These are phyloP conservation scores for Podila clonocystis DNA, from an alignment of 192 early-diverging fungal species.

Conservation along the genomic window DNA sequence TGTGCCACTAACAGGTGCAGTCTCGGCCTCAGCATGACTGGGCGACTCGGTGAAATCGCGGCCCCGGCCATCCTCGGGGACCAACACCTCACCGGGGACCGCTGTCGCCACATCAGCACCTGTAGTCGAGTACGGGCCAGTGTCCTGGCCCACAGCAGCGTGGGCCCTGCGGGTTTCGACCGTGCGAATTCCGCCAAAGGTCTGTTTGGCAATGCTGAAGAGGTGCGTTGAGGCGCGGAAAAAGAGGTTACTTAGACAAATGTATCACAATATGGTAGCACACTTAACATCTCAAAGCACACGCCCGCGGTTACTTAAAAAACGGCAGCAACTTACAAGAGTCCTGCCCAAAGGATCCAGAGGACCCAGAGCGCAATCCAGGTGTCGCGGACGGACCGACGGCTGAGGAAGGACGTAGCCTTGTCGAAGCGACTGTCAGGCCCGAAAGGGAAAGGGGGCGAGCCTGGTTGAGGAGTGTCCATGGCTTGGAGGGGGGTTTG, in stretches of 20 bases:
- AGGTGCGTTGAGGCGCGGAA: background rate
- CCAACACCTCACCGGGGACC: background rate
- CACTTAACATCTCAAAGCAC: no score
- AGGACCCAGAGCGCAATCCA: slow-evolving; percentile 43
- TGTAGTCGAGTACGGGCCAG: background rate
- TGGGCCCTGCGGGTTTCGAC: background rate
- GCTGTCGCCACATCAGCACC: background rate
- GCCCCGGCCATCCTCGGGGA: background rate
- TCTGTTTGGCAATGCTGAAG: slow-evolving; percentile 4
- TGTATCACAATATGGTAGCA: background rate
- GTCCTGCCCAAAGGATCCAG: slow-evolving; percentile 33
- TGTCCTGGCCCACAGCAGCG: background rate
- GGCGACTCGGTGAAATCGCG: background rate
- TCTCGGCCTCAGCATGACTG: background rate
- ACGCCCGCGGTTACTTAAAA: background rate
- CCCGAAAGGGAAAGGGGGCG: no score
- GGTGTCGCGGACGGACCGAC: slow-evolving; percentile 32
- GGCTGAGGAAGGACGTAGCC: slow-evolving; percentile 2
- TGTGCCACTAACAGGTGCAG: background rate
- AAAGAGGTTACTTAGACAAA: background rate
- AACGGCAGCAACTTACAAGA: slow-evolving; percentile 24
- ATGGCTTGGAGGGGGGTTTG: no score
- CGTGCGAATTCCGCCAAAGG: background rate
- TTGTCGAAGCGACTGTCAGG: no score
- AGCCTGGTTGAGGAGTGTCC: no score